Evolutionary conservation across 2,329 filamentous ascomycete genomes (phyloP).

Genomic region (Rhytidhysteron rufulum): DNA sequence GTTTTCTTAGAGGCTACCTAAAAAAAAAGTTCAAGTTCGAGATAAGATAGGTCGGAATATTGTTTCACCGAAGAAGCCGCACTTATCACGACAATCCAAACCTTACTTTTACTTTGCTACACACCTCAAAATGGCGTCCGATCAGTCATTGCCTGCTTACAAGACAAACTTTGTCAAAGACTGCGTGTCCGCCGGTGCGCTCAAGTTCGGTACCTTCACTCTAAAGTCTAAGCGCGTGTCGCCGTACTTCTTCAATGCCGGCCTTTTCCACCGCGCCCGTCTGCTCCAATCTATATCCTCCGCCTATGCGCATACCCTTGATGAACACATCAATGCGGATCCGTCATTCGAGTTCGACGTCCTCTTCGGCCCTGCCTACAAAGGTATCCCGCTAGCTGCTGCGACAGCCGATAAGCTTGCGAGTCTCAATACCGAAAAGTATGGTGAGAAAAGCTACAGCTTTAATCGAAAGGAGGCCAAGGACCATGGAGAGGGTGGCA

Average conservation of each 20-base stretch:
- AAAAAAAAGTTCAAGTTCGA: no score
- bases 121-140: constrained; percentile 4
- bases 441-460: constrained; percentile 70
- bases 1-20: no score
- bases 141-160: constrained; percentile 24
- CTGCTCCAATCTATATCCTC: constrained; percentile 73
- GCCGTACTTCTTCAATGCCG: constrained; percentile 98
- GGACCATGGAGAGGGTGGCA: constrained; percentile 90
- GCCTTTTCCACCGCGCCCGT: constrained; percentile 78
- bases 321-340: constrained; percentile 40
- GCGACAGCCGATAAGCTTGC: constrained; percentile 73
- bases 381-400: constrained; percentile 88
- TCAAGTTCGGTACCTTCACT: constrained; percentile 79
- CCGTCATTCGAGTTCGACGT: constrained; percentile 67
- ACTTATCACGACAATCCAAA: no score
- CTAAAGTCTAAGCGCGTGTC: constrained; percentile 89
- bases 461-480: constrained; percentile 98
- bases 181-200: constrained; percentile 63
- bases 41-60: no score
- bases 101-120: background rate
- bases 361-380: constrained; percentile 92
- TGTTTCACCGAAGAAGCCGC: no score
- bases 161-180: constrained; percentile 71
- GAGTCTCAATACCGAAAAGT: constrained; percentile 62
- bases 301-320: constrained; percentile 69